Conservation (phyloP, 1,139 yeast species). For the Debaryomyces sp. region DNA sequence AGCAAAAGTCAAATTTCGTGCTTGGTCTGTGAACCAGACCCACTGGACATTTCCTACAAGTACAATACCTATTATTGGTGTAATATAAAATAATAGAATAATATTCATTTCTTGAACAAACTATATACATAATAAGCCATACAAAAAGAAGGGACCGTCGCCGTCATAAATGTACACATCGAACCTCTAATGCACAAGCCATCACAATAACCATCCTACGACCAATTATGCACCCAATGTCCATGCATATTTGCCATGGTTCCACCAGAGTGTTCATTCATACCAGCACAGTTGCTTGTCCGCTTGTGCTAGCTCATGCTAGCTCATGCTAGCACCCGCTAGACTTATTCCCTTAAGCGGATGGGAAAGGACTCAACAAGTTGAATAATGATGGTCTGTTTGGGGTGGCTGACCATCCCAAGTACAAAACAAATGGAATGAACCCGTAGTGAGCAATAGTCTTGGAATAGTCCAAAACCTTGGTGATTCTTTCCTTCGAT, state of each 20-base stretch:
- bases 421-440: constrained; percentile 90
- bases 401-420: constrained; percentile 88
- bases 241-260: neutral
- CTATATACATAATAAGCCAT: constrained; percentile 13
- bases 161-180: neutral
- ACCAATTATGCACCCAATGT: neutral
- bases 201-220: neutral
- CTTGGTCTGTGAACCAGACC: no score
- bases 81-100: neutral
- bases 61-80: neutral
- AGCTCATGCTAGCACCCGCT: neutral
- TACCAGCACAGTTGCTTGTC: neutral
- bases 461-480: constrained; percentile 80
- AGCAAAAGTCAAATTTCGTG: neutral
- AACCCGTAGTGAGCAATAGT: constrained; percentile 94
- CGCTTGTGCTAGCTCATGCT: neutral
- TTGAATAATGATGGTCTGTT: constrained; percentile 83
- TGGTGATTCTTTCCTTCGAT: constrained; percentile 85
- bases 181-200: neutral
- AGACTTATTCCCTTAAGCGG: constrained; percentile 46
- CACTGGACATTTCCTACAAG: neutral
- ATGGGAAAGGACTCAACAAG: constrained; percentile 74
- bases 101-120: constrained; percentile 8
- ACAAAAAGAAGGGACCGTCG: neutral
- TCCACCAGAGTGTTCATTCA: neutral